A percentile compares a stretch with the other conserved stretches of the same genome.
phyloP scores from a whole-genome alignment of 176 grass and related monocot genomes.

The Poa pratensis region DNA sequence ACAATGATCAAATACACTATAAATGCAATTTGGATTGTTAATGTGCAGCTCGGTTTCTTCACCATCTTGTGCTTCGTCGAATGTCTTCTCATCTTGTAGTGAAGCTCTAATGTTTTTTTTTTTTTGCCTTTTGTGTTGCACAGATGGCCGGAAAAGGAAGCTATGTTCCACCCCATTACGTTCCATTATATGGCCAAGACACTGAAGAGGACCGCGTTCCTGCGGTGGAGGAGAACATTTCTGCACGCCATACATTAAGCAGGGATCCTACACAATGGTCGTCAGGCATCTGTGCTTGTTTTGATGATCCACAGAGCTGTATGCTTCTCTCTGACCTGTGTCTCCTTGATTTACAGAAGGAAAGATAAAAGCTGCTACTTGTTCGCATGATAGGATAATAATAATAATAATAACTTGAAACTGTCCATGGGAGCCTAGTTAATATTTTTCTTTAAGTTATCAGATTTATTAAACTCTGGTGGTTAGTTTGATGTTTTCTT shows the following conservation, averaged over 20 bases:
- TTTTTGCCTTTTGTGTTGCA: constrained; percentile 22
- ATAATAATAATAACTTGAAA: constrained; percentile 14
- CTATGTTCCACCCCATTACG: constrained; percentile 83
- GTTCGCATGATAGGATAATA: constrained; percentile 38
- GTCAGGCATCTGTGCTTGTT: constrained; percentile 98
- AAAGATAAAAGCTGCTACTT: constrained; percentile 70
- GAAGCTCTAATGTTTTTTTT: constrained; percentile 13
- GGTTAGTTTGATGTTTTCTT: constrained; percentile 15
- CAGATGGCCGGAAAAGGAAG: constrained; percentile 66
- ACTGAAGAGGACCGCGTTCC: constrained; percentile 47
- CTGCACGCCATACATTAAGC: constrained; percentile 36
- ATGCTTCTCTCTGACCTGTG: constrained; percentile 75
- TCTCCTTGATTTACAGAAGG: constrained; percentile 64
- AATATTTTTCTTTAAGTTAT: background rate
- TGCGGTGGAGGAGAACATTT: constrained; percentile 44
- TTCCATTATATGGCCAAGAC: constrained; percentile 65
- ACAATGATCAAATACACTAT: background rate
- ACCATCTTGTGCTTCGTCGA: background rate
- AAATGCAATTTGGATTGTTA: background rate
- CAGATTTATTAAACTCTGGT: background rate
- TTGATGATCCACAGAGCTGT: constrained; percentile 89
- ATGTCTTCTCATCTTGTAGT: background rate
- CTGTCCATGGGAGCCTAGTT: constrained; percentile 3
- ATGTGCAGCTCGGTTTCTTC: background rate
- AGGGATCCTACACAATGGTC: constrained; percentile 75